Conservation (phyloP, 305 asterid species). For the Rubia peregrina region DNA sequence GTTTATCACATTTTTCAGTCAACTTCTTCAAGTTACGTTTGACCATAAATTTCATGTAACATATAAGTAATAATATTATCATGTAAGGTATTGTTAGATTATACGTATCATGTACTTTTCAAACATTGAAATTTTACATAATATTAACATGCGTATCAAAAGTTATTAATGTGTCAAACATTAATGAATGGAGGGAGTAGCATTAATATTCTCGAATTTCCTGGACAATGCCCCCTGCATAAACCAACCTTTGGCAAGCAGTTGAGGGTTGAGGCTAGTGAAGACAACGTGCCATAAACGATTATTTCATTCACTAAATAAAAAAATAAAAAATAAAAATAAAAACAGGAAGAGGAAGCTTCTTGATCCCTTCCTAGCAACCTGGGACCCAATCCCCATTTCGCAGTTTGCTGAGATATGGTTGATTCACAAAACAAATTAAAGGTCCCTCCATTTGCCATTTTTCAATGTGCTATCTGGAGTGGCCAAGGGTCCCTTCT, state of each 20-base stretch:
- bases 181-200: too few species aligned
- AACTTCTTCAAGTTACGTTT: too few species aligned
- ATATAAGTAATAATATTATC: too few species aligned
- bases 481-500: constrained; percentile 14
- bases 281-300: background rate
- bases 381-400: constrained; percentile 15
- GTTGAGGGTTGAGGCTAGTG: constrained; percentile 6
- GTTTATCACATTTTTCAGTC: too few species aligned
- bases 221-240: background rate
- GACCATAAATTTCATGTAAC: too few species aligned
- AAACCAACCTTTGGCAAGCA: background rate
- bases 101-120: too few species aligned
- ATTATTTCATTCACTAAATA: background rate
- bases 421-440: background rate
- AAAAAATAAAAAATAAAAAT: too few species aligned
- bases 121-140: too few species aligned
- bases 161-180: too few species aligned
- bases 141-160: too few species aligned
- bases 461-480: background rate
- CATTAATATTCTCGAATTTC: background rate
- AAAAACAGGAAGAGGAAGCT: constrained; percentile 5
- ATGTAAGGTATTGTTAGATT: too few species aligned
- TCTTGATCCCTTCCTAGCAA: constrained; percentile 16
- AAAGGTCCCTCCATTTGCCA: constrained; percentile 9
- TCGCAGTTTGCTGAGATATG: background rate